These are phyloP conservation scores for Aphanoascus verrucosus DNA, from an alignment of 2,329 filamentous ascomycete species.

Conservation along the genomic window DNA sequence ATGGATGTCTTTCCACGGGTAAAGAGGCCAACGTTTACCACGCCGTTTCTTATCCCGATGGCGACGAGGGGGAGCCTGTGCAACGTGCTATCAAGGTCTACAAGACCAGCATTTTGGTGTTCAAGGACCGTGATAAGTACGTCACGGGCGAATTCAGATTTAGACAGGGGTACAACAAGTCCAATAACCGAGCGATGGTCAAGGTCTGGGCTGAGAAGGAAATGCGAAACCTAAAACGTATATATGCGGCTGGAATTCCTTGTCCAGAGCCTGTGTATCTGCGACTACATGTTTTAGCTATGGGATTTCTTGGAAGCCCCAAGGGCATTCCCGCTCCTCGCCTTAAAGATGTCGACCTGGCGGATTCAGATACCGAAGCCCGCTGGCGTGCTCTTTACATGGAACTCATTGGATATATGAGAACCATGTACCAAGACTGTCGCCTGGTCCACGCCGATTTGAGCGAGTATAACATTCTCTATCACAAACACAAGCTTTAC, in stretches of 20 bases:
- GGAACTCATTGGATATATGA: constrained; percentile 79
- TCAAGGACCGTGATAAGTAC: constrained; percentile 95
- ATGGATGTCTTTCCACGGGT: constrained; percentile 89
- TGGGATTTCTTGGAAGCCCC: constrained; percentile 81
- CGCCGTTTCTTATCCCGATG: constrained; percentile 54
- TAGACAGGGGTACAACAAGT: constrained; percentile 81
- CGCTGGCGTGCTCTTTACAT: constrained; percentile 72
- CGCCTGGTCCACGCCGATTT: constrained; percentile 88
- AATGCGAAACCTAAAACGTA: constrained; percentile 80
- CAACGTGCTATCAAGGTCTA: constrained; percentile 96
- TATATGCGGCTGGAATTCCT: constrained; percentile 73
- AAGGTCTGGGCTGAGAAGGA: constrained; percentile 99
- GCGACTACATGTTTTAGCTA: constrained; percentile 87
- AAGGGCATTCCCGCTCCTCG: constrained; percentile 82
- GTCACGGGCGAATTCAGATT: constrained; percentile 92
- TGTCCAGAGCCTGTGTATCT: constrained; percentile 83
- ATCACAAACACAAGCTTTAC: constrained; percentile 69
- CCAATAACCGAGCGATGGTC: constrained; percentile 92
- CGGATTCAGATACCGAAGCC: constrained; percentile 54
- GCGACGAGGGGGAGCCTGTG: constrained; percentile 40
- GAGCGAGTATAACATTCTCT: constrained; percentile 96
- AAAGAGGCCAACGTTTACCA: constrained; percentile 99
- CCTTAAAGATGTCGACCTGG: constrained; percentile 72
- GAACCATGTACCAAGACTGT: constrained; percentile 84
- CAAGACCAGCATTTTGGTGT: constrained; percentile 94